phyloP scores from a whole-genome alignment of 257 asterid genomes.

The Fraxinus excelsior region DNA sequence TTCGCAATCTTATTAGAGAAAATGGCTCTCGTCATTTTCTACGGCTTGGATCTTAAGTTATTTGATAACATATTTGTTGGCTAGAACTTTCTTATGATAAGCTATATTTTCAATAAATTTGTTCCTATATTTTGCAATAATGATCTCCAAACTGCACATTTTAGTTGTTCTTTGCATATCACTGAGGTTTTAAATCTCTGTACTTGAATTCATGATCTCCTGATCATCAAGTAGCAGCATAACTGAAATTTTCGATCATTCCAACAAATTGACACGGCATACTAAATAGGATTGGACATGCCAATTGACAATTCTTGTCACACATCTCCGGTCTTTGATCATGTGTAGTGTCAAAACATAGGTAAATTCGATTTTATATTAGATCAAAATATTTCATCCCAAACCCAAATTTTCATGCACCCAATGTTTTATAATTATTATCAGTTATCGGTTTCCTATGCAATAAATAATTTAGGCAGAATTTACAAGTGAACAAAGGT shows the following conservation, averaged over 20 bases:
- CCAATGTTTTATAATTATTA: neutral
- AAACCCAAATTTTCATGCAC: no score
- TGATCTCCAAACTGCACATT: neutral
- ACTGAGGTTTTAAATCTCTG: neutral
- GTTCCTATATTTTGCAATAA: neutral
- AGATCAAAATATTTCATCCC: no score
- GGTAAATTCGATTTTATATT: no score
- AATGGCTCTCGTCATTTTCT: conserved; percentile 27
- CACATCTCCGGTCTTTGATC: neutral
- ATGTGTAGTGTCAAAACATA: neutral
- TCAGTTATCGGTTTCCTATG: neutral
- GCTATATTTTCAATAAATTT: neutral
- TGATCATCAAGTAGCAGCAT: neutral
- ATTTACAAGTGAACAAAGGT: neutral
- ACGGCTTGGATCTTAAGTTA: conserved; percentile 33
- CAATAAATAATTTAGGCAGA: neutral
- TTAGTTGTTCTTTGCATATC: neutral
- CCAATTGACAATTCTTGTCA: neutral
- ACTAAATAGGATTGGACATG: neutral
- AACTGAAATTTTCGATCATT: no score
- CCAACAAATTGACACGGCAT: neutral
- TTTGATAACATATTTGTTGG: conserved; percentile 16
- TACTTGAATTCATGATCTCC: neutral
- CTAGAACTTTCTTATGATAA: neutral
- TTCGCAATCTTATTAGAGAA: conserved; percentile 19